Evolutionary conservation across 371 early-diverging fungal species (phyloP).

Genomic region (Lichtheimia corymbifera): DNA sequence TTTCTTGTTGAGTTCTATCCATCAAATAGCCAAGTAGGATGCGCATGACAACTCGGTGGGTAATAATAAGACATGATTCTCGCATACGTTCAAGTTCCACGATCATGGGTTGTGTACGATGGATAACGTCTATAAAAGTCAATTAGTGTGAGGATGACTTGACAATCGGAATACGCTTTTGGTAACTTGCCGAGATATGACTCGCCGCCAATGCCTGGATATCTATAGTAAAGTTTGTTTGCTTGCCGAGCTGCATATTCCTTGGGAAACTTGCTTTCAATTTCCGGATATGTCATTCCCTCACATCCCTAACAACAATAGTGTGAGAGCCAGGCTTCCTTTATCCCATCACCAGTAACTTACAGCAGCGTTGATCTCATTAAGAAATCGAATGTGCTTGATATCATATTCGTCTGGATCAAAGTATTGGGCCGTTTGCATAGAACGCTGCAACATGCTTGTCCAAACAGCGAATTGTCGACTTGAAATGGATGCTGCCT

Average conservation of each 20-base stretch:
- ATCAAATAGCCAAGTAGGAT: conserved; percentile 77
- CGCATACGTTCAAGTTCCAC: conserved; percentile 85
- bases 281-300: conserved; percentile 67
- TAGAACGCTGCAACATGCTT: conserved; percentile 70
- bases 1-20: conserved; percentile 70
- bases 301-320: conserved; percentile 30
- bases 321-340: not conserved
- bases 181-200: conserved; percentile 55
- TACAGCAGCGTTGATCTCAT: conserved; percentile 87
- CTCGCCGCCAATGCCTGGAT: conserved; percentile 87
- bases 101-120: conserved; percentile 78
- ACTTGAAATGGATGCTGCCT: conserved; percentile 28
- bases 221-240: conserved; percentile 80
- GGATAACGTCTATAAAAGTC: conserved; percentile 70
- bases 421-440: conserved; percentile 71
- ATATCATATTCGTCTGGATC: conserved; percentile 73
- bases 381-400: conserved; percentile 71
- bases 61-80: conserved; percentile 72
- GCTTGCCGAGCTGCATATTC: conserved; percentile 65
- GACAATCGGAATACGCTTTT: not conserved
- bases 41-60: conserved; percentile 73
- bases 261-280: conserved; percentile 64
- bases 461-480: conserved; percentile 72
- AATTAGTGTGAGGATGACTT: not conserved
- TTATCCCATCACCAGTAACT: conserved; percentile 6